These are phyloP conservation scores for Lentinula novae-zelandiae DNA, from an alignment of 1,284 basidiomycete species.

Conservation along the genomic window DNA sequence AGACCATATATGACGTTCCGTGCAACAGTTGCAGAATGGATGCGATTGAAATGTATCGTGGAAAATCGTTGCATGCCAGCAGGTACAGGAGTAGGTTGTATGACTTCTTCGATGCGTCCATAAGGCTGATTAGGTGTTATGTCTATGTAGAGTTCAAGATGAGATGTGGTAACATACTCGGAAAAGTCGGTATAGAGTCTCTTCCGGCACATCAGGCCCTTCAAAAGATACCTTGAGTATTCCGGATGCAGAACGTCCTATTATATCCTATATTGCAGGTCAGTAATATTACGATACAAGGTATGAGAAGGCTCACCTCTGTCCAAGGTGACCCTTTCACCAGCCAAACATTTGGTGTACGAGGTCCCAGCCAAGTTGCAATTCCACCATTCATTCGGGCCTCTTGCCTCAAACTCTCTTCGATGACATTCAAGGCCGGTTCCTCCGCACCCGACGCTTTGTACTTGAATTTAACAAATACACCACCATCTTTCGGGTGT, in stretches of 20 bases:
- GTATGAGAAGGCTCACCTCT: slow-evolving; percentile 52
- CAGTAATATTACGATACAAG: background rate
- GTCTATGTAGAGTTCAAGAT: slow-evolving; percentile 3
- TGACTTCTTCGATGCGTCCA: slow-evolving; percentile 74
- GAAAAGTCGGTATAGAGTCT: slow-evolving; percentile 66
- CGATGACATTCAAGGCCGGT: slow-evolving; percentile 43
- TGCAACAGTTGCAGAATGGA: slow-evolving; percentile 76
- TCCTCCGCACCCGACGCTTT: slow-evolving; percentile 31
- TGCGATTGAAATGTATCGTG: slow-evolving; percentile 56
- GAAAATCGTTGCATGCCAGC: slow-evolving; percentile 68
- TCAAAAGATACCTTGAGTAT: slow-evolving; percentile 80
- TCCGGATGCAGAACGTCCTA: slow-evolving; percentile 75
- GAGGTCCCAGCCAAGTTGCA: slow-evolving; percentile 60
- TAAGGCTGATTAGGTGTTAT: slow-evolving; percentile 71
- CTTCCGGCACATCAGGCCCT: slow-evolving; percentile 81
- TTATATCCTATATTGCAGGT: slow-evolving; percentile 54
- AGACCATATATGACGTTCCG: slow-evolving; percentile 85
- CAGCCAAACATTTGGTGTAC: slow-evolving; percentile 64
- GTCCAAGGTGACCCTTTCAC: slow-evolving; percentile 83
- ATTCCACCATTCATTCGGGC: slow-evolving; percentile 48
- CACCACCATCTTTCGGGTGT: slow-evolving; percentile 78
- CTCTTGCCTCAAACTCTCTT: slow-evolving; percentile 41
- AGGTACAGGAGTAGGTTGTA: slow-evolving; percentile 57
- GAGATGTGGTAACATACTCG: slow-evolving; percentile 43
- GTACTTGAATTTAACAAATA: slow-evolving; percentile 81